phyloP scores from a whole-genome alignment of 148 eudicot genomes.

The Vaccinium vitisidaea region DNA sequence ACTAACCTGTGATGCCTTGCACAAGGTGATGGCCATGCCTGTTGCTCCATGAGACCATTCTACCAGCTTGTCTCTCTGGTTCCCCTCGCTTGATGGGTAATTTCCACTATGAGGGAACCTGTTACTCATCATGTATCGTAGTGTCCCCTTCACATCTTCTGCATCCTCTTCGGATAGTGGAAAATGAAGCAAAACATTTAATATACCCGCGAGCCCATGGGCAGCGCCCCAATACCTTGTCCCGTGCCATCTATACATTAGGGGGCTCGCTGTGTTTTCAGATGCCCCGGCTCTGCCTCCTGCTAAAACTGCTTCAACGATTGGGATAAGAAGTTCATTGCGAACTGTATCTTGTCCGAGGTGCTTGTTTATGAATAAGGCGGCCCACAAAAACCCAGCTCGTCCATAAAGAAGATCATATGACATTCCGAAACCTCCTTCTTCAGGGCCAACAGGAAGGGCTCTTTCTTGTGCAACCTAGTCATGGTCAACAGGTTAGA shows the following conservation, averaged over 20 bases:
- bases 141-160: conserved; percentile 64
- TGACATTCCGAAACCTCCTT: conserved; percentile 90
- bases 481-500: not conserved
- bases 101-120: conserved; percentile 75
- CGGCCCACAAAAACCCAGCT: conserved; percentile 85
- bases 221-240: conserved; percentile 85
- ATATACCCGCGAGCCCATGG: conserved; percentile 75
- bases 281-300: conserved; percentile 83
- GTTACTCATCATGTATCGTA: conserved; percentile 76
- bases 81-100: conserved; percentile 80
- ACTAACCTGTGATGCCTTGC: conserved; percentile 80
- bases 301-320: conserved; percentile 67
- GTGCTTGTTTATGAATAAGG: conserved; percentile 59
- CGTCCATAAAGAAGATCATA: conserved; percentile 77
- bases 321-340: conserved; percentile 48
- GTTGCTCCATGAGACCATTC: conserved; percentile 89
- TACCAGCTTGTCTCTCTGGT: conserved; percentile 62
- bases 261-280: conserved; percentile 47
- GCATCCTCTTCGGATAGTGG: conserved; percentile 50
- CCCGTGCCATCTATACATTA: conserved; percentile 87
- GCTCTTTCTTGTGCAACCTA: conserved; percentile 76
- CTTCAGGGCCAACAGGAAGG: conserved; percentile 79
- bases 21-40: conserved; percentile 62
- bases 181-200: conserved; percentile 74
- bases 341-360: conserved; percentile 50